Evolutionary conservation across 192 early-diverging fungal genomes (phyloP), one percentile per base, ranked within the genome.

Genomic region (Linnemannia exigua): DNA sequence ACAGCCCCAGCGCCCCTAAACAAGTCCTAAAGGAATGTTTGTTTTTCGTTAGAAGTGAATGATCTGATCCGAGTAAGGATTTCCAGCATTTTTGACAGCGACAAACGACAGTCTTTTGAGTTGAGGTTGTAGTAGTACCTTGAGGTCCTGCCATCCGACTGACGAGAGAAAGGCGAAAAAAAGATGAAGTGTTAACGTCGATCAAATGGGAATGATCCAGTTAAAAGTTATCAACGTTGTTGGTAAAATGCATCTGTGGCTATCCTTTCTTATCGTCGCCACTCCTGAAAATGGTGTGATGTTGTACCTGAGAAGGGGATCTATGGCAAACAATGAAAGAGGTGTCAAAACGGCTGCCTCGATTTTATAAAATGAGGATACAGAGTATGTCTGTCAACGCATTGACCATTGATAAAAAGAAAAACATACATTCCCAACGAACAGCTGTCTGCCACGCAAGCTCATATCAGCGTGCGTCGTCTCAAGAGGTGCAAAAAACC

Each of bases 1-100:
- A 93, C 91, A 28, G 76, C 82, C 51, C 93, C 94, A 35, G 91
- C 88, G 38, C 90, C 78, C 68, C 92, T 87, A 83, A 95, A 93
- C 38, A 90, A 52, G 66, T 89, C 89, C 88, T 90, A 74, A 9
- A 67, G 28, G 12, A 81, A 41, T 36, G 41, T 20, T 48, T 31
- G 5, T 54, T 50, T 75, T 36, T 68, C 36, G n/a, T 47, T n/a
- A 16, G 50, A 16, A 35, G 4, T 37, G 22, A 16, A 20, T 5
- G 12, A 5, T 17, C 41, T 44, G 41, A 44, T 44, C 3, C 41
- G 41, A 3, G 41, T 3, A 3, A 44, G 41, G 41, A 6, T 44
- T 44, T n/a, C n/a, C n/a, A n/a, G n/a, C n/a, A n/a, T n/a, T n/a
- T n/a, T 77, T 12, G 36, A 41, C 63, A 54, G 15, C 22, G 5